Base-by-base conservation (phyloP, 2,329 filamentous ascomycete genomes). In the Claviceps pusilla region DNA sequence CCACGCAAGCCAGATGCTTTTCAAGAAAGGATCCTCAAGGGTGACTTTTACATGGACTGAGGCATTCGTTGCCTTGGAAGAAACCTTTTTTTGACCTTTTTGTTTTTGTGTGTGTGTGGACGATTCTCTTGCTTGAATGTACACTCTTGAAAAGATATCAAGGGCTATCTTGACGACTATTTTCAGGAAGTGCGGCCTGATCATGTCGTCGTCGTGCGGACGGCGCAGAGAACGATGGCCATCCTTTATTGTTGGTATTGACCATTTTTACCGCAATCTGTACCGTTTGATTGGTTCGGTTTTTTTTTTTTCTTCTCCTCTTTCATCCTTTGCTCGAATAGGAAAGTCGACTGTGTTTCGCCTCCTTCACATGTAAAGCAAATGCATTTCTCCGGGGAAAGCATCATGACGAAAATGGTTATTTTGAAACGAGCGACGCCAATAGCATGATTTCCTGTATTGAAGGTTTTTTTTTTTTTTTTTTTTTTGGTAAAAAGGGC, bases 11-110 rank as follows among this genome's bases (percentile, higher is more conserved):
- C 91, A 35, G 93, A 98, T 72, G 86, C 86, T 58, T 93, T 96
- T 73, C 90, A 96, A 70, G 93, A 98, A 77, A 83, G 94, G 61
- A 97, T 98, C 63, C 78, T 98, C 61, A 93, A 95, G 73, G 93
- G 91, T 48, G 93, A 98, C 65, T 97, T 98, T 64, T 93, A 93
- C 74, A 96, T 97, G 89, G 90, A 96, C 66, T 95, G 76, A 59
- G 48, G 24, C 14, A 6, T 12, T 29, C 1, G 11, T 29, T 2
- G 42, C 19, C 14, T 10, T 19, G 2, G 2, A 6, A 42, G 12
- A n/a, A n/a, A 4, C n/a, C 12, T 10, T 41, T 53, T 35, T 7
- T 46, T 28, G 6, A 3, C 37, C 12, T 55, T 33, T 39, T 33
- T n/a, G 11, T 11, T 24, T n/a, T 45, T 12, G n/a, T n/a, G n/a